Evolutionary conservation across 495 filamentous ascomycete genomes (phyloP), one percentile per base, ranked within the genome.

Genomic region (Aspergillus haitiensis): DNA sequence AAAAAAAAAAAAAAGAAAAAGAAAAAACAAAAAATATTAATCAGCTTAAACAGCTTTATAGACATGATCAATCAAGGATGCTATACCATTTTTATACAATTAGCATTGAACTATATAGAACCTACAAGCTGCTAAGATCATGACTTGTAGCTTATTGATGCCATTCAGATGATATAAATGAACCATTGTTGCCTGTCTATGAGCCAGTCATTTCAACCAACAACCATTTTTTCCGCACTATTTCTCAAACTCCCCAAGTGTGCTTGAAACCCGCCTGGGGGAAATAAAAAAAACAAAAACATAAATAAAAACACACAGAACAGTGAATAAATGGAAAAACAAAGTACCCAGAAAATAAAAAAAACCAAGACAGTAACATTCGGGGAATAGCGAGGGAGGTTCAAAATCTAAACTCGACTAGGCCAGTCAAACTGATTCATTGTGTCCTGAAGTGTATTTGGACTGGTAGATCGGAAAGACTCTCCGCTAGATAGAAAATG

Each of bases 321-420:
- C 52, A 64, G 44, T 46, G 60, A 58, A 42, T 11, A 56, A 53
- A 53, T 32, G 21, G 31, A 55, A 51, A 63, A 32, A 51, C 55
- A 58, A 61, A 65, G 21, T 7, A 40, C 39, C 31, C 45, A 31
- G 61, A 60, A 58, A 60, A 56, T 35, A 16, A 65, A 44, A 60
- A 59, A 55, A 48, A 67, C 35, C 27, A 36, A 16, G 33, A 12
- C 2, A 52, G 33, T 33, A 27, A 37, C 33, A 21, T 49, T 61
- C 52, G 7, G 54, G 9, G 45, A 61, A 50, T 52, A 55, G 52
- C 53, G 42, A 62, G 56, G 55, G 58, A 60, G 44, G 32, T 63
- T 52, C 56, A 59, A 42, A 57, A 55, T 35, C 27, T 68, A 67
- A 58, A 67, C 69, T 66, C 60, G 59, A 59, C 64, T 71, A 61